These are phyloP conservation scores for Fusarium xylarioides DNA, from an alignment of 2,329 filamentous ascomycete species.

Conservation along the genomic window DNA sequence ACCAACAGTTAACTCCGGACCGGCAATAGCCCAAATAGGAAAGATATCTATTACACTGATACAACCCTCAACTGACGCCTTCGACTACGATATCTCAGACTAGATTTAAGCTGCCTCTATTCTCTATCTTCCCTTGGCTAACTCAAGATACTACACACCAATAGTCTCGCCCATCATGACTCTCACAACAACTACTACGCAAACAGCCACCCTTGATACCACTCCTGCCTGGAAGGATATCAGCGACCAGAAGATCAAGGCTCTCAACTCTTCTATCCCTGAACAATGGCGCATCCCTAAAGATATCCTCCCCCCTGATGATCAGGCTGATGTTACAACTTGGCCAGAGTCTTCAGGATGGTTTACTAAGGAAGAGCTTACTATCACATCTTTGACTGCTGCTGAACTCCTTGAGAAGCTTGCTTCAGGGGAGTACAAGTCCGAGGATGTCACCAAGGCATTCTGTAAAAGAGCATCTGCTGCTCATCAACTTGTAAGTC, in stretches of 20 bases:
- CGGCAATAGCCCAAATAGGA: constrained; percentile 2
- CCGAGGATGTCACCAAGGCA: constrained; percentile 55
- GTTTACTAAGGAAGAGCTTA: constrained; percentile 61
- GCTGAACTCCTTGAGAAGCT: constrained; percentile 49
- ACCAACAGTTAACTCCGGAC: not conserved
- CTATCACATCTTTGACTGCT: constrained; percentile 57
- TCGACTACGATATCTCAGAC: not conserved
- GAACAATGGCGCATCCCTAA: constrained; percentile 65
- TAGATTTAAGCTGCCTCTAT: constrained; percentile 12
- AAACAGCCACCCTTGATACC: constrained; percentile 12
- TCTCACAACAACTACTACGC: constrained; percentile 11
- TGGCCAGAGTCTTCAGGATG: constrained; percentile 68
- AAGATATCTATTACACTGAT: constrained; percentile 12
- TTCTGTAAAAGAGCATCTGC: constrained; percentile 64
- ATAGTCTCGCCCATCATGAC: constrained; percentile 3
- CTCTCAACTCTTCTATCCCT: constrained; percentile 58
- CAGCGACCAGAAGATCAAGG: constrained; percentile 25
- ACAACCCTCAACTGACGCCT: not conserved
- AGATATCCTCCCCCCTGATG: constrained; percentile 61
- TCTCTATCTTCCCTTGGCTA: constrained; percentile 6
- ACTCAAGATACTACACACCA: not conserved
- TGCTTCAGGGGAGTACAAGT: constrained; percentile 47
- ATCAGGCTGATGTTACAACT: constrained; percentile 59
- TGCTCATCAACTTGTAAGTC: constrained; percentile 59
- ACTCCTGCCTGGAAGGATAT: constrained; percentile 29